Conservation (phyloP, 129 eudicot genomes). For the Deinandra increscens region DNA sequence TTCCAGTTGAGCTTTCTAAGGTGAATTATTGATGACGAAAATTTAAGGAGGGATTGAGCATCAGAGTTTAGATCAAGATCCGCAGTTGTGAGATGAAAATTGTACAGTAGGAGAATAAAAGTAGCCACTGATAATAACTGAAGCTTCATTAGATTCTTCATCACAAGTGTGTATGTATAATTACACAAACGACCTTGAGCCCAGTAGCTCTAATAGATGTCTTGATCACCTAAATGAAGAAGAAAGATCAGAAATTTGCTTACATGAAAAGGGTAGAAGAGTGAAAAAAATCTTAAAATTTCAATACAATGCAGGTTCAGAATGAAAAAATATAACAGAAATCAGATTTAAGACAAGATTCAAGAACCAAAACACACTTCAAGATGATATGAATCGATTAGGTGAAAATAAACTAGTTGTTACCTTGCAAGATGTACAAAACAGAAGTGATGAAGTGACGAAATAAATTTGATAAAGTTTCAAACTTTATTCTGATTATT, state of each 20-base stretch:
- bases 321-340: conserved; percentile 15
- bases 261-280: conserved; percentile 8
- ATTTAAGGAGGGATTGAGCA: conserved; percentile 58
- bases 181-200: conserved; percentile 1
- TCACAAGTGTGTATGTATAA: not conserved
- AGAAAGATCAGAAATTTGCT: conserved; percentile 8
- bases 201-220: conserved; percentile 9
- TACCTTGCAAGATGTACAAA: conserved; percentile 34
- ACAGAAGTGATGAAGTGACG: conserved; percentile 27
- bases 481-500: conserved; percentile 19
- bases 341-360: not conserved
- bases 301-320: not conserved
- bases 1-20: conserved; percentile 79
- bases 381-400: not conserved
- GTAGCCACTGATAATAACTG: conserved; percentile 33
- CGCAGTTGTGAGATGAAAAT: conserved; percentile 30
- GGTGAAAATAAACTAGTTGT: not conserved
- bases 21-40: conserved; percentile 64
- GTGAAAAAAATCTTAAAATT: not conserved
- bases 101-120: conserved; percentile 35
- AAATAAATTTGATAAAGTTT: conserved; percentile 19
- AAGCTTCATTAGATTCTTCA: conserved; percentile 21
- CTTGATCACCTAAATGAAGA: conserved; percentile 41
- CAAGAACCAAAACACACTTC: not conserved
- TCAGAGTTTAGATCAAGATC: conserved; percentile 75